Evolutionary conservation across 2,329 filamentous ascomycete species (phyloP), one percentile per base, ranked within the genome.

Genomic region (Sodiomyces alkalinus): DNA sequence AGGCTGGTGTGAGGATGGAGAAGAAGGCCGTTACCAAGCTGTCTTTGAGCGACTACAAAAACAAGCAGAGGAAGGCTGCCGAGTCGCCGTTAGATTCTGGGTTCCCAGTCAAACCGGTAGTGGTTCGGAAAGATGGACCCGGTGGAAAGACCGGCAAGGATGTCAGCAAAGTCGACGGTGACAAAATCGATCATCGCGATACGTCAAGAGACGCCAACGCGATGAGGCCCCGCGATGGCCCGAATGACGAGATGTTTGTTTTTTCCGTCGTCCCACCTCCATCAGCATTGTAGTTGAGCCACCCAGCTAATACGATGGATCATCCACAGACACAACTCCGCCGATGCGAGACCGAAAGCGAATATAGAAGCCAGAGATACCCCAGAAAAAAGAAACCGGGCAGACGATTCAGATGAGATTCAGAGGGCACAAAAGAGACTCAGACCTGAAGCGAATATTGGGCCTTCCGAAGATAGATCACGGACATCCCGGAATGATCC

Each of bases 41-140:
- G 37, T 68, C 66, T 10, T 47, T 73, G 34, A 67, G 62, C 46
- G 68, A 72, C 44, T 73, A 71, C 40, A 66, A 65, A 48, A 71
- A 65, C 35, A 64, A 64, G 45, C 64, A 62, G 44, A 51, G 48
- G 39, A 52, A 51, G 29, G 19, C 24, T 7, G 26, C 29, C n/a
- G 28, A 31, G 27, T 37, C 38, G 8, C 39, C 36, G 21, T 37
- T 32, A 16, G 29, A 31, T 16, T 33, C 32, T 26, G 28, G 37
- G 32, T 31, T 35, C 10, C 33, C 36, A 5, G 14, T 36, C 11
- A 51, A 43, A 34, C 29, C 37, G 8, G 49, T 51, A 32, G 31
- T 41, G 27, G 37, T 36, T 23, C 45, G 43, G 7, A 30, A 36
- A 29, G 29, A 37, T 19, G 16, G 17, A 16, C 8, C 19, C n/a